Conservation (phyloP, 2,329 filamentous ascomycete genomes). For the Conoideocrella luteorostrata region DNA sequence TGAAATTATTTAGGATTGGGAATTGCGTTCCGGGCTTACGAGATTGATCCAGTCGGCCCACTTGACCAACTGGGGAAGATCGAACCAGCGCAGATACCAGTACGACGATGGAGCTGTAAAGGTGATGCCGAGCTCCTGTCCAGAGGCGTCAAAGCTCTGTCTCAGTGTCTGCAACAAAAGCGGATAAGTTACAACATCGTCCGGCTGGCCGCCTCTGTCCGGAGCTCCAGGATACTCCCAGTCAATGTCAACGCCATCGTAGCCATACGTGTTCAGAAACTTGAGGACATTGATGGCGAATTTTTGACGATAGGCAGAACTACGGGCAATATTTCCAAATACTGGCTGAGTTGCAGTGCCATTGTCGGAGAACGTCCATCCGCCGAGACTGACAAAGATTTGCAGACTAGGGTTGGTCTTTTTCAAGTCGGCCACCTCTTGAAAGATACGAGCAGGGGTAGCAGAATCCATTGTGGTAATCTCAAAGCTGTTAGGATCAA, state of each 20-base stretch:
- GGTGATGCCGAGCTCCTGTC: constrained; percentile 13
- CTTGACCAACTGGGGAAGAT: constrained; percentile 13
- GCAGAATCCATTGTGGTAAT: constrained; percentile 18
- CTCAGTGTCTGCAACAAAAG: constrained; percentile 16
- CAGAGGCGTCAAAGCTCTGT: constrained; percentile 4
- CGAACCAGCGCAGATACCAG: constrained; percentile 24
- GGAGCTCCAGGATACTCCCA: constrained; percentile 29
- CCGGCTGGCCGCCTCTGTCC: constrained; percentile 15
- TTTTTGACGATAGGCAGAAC: constrained; percentile 7
- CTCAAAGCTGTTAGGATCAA: constrained; percentile 16
- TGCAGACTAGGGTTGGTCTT: constrained; percentile 17
- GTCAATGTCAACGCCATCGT: constrained; percentile 28
- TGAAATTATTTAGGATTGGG: too few species aligned
- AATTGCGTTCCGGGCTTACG: too few species aligned
- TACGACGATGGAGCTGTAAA: constrained; percentile 20
- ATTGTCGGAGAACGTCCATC: constrained; percentile 28
- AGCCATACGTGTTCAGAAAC: constrained; percentile 35
- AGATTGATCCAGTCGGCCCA: constrained; percentile 33
- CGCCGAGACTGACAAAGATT: constrained; percentile 27
- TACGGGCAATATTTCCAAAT: constrained; percentile 25
- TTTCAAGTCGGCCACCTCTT: constrained; percentile 13
- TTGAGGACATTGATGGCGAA: constrained; percentile 31
- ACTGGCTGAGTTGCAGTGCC: constrained; percentile 11
- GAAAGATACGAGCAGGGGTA: not conserved
- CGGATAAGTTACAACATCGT: constrained; percentile 17